phyloP scores from a whole-genome alignment of 2,329 filamentous ascomycete species.

The Triangularia setosa region DNA sequence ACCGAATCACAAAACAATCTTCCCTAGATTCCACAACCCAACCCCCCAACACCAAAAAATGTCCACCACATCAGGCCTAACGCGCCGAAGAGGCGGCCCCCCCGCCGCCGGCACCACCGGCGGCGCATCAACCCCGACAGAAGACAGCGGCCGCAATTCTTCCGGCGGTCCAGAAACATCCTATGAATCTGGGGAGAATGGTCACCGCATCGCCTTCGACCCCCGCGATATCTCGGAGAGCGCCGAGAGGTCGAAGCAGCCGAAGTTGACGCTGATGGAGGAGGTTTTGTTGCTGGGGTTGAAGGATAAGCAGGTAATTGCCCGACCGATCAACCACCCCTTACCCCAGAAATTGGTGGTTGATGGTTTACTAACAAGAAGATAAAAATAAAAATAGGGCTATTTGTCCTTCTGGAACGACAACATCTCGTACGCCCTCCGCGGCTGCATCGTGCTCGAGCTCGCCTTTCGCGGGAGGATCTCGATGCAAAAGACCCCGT shows the following conservation, averaged over 20 bases:
- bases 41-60: conserved; percentile 16
- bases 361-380: conserved; percentile 10
- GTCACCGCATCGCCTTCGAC: conserved; percentile 98
- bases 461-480: conserved; percentile 92
- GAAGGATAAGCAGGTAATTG: conserved; percentile 90
- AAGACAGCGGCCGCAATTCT: conserved; percentile 48
- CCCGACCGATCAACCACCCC: not conserved
- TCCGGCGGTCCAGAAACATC: conserved; percentile 66
- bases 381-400: conserved; percentile 63
- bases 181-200: conserved; percentile 89
- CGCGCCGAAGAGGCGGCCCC: conserved; percentile 58
- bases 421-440: conserved; percentile 96
- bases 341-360: not conserved
- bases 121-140: conserved; percentile 51
- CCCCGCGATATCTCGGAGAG: conserved; percentile 96
- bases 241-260: conserved; percentile 93
- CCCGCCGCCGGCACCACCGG: conserved; percentile 48
- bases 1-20: not conserved
- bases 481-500: conserved; percentile 97
- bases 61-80: conserved; percentile 52
- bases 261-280: conserved; percentile 98
- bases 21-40: not conserved
- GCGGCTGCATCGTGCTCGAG: conserved; percentile 97
- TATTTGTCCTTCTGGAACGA: conserved; percentile 99
- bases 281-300: conserved; percentile 91